Conservation (phyloP, 2,329 filamentous ascomycete genomes). For the Fusarium verticillioides region DNA sequence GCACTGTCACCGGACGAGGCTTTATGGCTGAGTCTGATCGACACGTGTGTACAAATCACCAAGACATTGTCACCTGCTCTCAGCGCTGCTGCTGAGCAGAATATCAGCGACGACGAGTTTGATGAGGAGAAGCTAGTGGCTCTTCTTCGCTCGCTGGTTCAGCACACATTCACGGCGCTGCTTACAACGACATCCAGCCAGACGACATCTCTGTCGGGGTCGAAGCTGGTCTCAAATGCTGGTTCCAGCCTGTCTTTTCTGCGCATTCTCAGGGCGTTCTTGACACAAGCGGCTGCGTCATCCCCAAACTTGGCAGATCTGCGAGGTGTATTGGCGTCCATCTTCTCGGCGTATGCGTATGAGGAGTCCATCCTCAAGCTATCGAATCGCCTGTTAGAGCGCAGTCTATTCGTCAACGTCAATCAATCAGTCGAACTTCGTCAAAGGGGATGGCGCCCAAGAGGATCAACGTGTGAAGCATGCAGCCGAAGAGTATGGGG, state of each 20-base stretch:
- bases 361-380: slow-evolving; percentile 89
- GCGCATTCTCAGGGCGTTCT: slow-evolving; percentile 87
- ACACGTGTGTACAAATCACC: slow-evolving; percentile 71
- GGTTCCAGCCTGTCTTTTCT: slow-evolving; percentile 81
- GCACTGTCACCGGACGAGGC: slow-evolving; percentile 64
- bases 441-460: slow-evolving; percentile 88
- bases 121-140: slow-evolving; percentile 71
- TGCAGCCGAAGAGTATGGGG: slow-evolving; percentile 90
- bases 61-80: slow-evolving; percentile 70
- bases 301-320: slow-evolving; percentile 90
- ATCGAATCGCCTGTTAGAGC: slow-evolving; percentile 86
- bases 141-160: slow-evolving; percentile 81
- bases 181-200: slow-evolving; percentile 77
- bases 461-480: slow-evolving; percentile 86
- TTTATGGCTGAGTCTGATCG: slow-evolving; percentile 71
- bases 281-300: slow-evolving; percentile 81
- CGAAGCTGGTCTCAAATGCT: slow-evolving; percentile 51
- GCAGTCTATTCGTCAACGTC: slow-evolving; percentile 88
- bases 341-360: slow-evolving; percentile 95
- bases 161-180: slow-evolving; percentile 89
- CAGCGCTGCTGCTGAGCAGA: slow-evolving; percentile 47
- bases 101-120: slow-evolving; percentile 47
- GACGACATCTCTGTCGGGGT: slow-evolving; percentile 47
- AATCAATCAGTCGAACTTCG: slow-evolving; percentile 77
- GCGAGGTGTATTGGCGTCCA: slow-evolving; percentile 83